phyloP scores from a whole-genome alignment of 352 stramenopile genomes.

The Phytophthora foliorum region DNA sequence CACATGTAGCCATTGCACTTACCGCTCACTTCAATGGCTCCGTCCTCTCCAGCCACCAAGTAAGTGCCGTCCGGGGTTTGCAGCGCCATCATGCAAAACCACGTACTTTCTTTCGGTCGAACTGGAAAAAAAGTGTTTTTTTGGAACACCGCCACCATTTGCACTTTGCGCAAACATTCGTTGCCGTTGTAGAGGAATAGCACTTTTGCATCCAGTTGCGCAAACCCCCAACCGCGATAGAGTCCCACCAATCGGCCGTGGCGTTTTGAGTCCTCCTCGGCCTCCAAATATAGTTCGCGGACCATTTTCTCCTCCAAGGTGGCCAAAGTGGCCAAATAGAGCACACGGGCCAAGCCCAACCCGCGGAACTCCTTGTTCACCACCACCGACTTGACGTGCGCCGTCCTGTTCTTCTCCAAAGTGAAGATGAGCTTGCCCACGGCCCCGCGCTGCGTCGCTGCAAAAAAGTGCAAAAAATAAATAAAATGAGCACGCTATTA shows the following conservation, averaged over 20 bases:
- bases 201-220: constrained; percentile 66
- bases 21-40: constrained; percentile 55
- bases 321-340: constrained; percentile 78
- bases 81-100: constrained; percentile 86
- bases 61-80: constrained; percentile 72
- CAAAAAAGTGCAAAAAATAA: neutral
- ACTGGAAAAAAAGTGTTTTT: constrained; percentile 56
- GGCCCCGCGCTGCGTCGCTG: constrained; percentile 61
- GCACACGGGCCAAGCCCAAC: constrained; percentile 74
- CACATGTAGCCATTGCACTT: constrained; percentile 61
- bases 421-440: constrained; percentile 89
- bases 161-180: constrained; percentile 87
- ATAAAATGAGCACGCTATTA: constrained; percentile 5
- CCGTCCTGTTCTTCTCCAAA: constrained; percentile 58
- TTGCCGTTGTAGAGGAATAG: constrained; percentile 89
- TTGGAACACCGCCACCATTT: constrained; percentile 69
- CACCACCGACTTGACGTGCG: constrained; percentile 84
- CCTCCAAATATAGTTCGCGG: constrained; percentile 62
- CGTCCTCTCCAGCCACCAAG: constrained; percentile 75
- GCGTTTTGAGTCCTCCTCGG: constrained; percentile 72
- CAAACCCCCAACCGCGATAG: constrained; percentile 81
- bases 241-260: constrained; percentile 73
- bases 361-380: constrained; percentile 78
- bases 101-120: constrained; percentile 54
- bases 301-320: constrained; percentile 72